Conservation (phyloP, 768 basidiomycete species). For the Galerina marginata region DNA sequence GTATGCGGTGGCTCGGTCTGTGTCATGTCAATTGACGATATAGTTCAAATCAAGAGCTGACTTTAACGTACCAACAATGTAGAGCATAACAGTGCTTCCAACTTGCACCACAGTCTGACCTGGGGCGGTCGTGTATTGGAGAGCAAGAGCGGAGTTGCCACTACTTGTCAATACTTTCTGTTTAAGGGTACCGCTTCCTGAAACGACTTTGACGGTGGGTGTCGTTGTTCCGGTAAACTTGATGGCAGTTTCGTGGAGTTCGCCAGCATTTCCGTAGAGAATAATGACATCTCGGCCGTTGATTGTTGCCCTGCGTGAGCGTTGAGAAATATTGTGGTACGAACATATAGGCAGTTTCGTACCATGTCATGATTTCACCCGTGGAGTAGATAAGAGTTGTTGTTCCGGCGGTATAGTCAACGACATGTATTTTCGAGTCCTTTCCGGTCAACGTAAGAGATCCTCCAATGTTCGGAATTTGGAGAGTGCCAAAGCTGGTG, state of each 20-base stretch:
- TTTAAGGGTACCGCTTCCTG: slow-evolving; percentile 40
- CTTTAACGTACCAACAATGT: slow-evolving; percentile 45
- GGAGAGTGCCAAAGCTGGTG: slow-evolving; percentile 49
- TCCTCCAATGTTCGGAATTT: slow-evolving; percentile 49
- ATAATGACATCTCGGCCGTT: slow-evolving; percentile 52
- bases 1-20: slow-evolving; percentile 55
- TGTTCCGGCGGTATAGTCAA: slow-evolving; percentile 52
- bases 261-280: slow-evolving; percentile 51
- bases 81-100: slow-evolving; percentile 43
- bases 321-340: neutral
- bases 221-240: slow-evolving; percentile 32
- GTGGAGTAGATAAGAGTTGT: slow-evolving; percentile 52
- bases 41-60: neutral
- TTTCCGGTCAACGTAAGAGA: slow-evolving; percentile 50
- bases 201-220: slow-evolving; percentile 39
- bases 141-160: slow-evolving; percentile 31
- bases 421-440: slow-evolving; percentile 58
- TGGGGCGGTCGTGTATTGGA: slow-evolving; percentile 48
- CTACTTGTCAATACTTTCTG: slow-evolving; percentile 38
- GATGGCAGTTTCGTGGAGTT: slow-evolving; percentile 57
- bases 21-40: neutral
- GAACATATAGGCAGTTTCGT: neutral
- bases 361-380: slow-evolving; percentile 57
- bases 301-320: slow-evolving; percentile 46
- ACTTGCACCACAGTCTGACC: slow-evolving; percentile 53